These are phyloP conservation scores for Tarenaya hassleriana DNA, from an alignment of 345 rosid genomes.

Conservation along the genomic window DNA sequence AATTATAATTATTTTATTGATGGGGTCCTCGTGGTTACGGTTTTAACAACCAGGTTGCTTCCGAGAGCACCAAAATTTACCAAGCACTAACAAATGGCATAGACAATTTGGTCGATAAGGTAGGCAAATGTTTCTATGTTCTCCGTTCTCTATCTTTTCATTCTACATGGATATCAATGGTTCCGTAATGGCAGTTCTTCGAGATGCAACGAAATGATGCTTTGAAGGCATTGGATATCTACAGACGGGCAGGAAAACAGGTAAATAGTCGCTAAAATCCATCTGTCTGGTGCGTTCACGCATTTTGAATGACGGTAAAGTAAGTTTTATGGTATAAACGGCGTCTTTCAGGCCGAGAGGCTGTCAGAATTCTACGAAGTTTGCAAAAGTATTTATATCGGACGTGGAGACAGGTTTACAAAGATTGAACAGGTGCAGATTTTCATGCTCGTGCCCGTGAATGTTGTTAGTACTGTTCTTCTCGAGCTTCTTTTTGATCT, in stretches of 20 bases:
- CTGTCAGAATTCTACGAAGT: constrained; percentile 93
- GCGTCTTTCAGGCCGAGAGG: constrained; percentile 66
- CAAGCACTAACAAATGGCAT: constrained; percentile 86
- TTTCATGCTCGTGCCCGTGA: constrained; percentile 15
- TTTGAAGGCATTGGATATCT: constrained; percentile 68
- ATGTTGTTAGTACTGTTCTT: constrained; percentile 1
- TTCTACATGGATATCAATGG: not conserved
- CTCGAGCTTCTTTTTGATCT: constrained; percentile 1
- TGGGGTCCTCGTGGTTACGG: constrained; percentile 1
- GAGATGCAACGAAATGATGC: constrained; percentile 94
- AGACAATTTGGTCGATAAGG: constrained; percentile 93
- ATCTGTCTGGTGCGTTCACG: not conserved
- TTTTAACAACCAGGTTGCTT: constrained; percentile 59
- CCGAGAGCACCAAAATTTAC: constrained; percentile 82
- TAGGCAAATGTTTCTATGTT: constrained; percentile 22
- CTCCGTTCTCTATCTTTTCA: not conserved
- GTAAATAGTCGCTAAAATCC: constrained; percentile 41
- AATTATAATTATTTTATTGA: not conserved
- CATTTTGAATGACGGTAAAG: constrained; percentile 5
- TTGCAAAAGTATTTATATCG: constrained; percentile 76
- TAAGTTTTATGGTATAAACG: constrained; percentile 12
- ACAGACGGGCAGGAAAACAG: constrained; percentile 87
- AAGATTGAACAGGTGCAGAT: constrained; percentile 87
- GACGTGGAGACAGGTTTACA: constrained; percentile 71
- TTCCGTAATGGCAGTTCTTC: constrained; percentile 61